Conservation (phyloP, 1,139 yeast species). For the Scheffersomyces segobiensis region DNA sequence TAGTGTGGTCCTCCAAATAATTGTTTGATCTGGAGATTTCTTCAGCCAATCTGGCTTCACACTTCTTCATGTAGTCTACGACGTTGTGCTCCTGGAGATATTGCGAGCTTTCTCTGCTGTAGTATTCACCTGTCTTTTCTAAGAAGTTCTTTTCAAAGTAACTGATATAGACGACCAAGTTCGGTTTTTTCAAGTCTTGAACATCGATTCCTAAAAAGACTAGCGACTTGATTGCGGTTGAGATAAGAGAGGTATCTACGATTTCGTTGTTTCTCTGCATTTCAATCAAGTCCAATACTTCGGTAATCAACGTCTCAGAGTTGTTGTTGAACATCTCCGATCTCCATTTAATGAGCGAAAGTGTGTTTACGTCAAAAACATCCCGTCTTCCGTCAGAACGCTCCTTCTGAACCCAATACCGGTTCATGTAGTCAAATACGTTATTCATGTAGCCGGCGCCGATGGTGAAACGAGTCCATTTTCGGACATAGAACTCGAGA, state of each 20-base stretch:
- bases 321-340: conserved; percentile 74
- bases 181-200: conserved; percentile 82
- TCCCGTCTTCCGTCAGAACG: conserved; percentile 93
- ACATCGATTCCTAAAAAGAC: conserved; percentile 75
- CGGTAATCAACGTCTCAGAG: conserved; percentile 58
- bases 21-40: conserved; percentile 78
- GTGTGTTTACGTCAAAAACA: conserved; percentile 86
- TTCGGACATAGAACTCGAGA: conserved; percentile 78
- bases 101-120: conserved; percentile 64
- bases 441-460: conserved; percentile 94
- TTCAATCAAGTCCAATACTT: conserved; percentile 74
- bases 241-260: conserved; percentile 66
- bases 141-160: conserved; percentile 78
- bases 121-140: conserved; percentile 71
- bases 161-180: conserved; percentile 76
- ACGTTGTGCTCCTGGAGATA: conserved; percentile 76
- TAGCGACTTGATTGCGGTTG: conserved; percentile 80
- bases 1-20: conserved; percentile 85
- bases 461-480: conserved; percentile 86
- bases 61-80: conserved; percentile 87
- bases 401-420: conserved; percentile 97
- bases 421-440: conserved; percentile 91
- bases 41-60: conserved; percentile 77
- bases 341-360: conserved; percentile 88
- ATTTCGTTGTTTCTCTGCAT: conserved; percentile 78